A percentile compares a stretch with the other conserved stretches of the same genome.
These are phyloP conservation scores for Flaveria bidentis DNA, from an alignment of 129 eudicot species.

Conservation along the genomic window DNA sequence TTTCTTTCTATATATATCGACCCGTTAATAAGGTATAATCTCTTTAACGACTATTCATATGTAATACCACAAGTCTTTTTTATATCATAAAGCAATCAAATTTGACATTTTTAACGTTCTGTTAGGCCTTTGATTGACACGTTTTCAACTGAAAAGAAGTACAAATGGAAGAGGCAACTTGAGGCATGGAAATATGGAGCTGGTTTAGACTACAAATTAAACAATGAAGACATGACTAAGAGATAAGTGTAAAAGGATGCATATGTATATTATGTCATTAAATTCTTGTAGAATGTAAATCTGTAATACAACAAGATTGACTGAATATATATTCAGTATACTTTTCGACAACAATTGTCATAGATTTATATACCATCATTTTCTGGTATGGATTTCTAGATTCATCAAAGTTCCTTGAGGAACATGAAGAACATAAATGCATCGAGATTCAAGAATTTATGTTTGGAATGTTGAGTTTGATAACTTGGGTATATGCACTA, in stretches of 20 bases:
- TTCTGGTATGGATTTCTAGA: neutral
- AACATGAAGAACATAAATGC: neutral
- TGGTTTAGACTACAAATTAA: constrained; percentile 77
- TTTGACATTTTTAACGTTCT: constrained; percentile 19
- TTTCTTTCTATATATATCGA: constrained; percentile 70
- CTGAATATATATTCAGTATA: neutral
- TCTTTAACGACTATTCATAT: constrained; percentile 1
- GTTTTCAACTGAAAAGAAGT: constrained; percentile 54
- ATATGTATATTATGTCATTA: neutral
- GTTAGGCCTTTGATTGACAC: constrained; percentile 58
- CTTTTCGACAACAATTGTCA: constrained; percentile 7
- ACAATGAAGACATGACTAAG: constrained; percentile 22
- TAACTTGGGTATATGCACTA: neutral
- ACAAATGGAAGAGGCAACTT: constrained; percentile 74
- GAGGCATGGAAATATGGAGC: constrained; percentile 96
- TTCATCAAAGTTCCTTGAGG: neutral
- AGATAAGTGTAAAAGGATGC: neutral
- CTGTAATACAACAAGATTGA: constrained; percentile 16
- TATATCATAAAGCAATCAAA: constrained; percentile 10
- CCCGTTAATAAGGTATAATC: constrained; percentile 71
- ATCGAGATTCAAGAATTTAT: neutral
- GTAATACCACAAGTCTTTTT: neutral
- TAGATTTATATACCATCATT: constrained; percentile 7
- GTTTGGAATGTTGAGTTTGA: neutral
- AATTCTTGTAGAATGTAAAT: constrained; percentile 19